Conservation (phyloP, 2,329 filamentous ascomycete genomes). For the Botrytis byssoidea region DNA sequence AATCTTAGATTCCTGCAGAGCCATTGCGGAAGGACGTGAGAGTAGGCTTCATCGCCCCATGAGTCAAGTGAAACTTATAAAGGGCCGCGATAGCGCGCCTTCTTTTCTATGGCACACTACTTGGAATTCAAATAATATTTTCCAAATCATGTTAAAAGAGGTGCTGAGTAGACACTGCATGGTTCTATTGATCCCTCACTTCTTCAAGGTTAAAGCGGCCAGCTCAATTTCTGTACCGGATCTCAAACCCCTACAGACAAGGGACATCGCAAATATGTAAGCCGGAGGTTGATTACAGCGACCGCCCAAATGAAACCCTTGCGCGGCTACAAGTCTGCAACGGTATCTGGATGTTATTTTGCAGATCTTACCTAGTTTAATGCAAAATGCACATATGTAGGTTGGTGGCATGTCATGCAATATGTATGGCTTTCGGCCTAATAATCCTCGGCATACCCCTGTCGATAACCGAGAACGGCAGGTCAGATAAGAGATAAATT, state of each 20-base stretch:
- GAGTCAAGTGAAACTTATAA: neutral
- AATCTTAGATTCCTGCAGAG: neutral
- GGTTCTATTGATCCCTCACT: neutral
- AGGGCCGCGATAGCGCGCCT: neutral
- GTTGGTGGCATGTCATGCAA: conserved; percentile 6
- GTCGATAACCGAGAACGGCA: neutral
- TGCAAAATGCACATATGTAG: neutral
- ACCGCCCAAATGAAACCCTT: neutral
- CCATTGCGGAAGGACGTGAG: neutral
- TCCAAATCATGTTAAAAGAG: no score
- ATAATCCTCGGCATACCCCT: neutral
- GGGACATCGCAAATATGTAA: neutral
- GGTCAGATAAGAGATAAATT: neutral
- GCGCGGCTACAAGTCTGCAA: neutral
- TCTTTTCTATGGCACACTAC: neutral
- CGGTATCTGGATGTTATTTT: neutral
- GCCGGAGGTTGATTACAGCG: neutral
- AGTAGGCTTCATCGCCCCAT: neutral
- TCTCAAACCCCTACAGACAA: neutral
- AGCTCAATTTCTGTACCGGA: neutral
- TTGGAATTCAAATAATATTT: no score
- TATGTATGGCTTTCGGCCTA: neutral
- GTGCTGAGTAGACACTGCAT: neutral
- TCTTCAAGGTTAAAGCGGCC: neutral
- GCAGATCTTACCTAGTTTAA: neutral